Evolutionary conservation across 306 rosid species (phyloP), one percentile per base, ranked within the genome.

Genomic region (Macrotyloma uniflorum): DNA sequence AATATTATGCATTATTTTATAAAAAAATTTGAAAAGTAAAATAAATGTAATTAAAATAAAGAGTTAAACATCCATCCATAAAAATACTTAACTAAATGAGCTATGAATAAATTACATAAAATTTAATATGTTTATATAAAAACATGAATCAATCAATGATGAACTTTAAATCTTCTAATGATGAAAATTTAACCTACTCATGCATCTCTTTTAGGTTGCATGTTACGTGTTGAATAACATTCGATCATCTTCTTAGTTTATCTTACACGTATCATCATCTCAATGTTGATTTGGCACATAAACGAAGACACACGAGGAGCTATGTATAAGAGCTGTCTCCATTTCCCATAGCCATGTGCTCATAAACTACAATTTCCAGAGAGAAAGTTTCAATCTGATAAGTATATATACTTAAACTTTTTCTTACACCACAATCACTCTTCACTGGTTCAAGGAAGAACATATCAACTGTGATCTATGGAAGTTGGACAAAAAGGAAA

Each of bases 401-500:
- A 33, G 0, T 23, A 36, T 36, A 36, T 6, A 53, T 26, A 66
- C 11, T 9, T 30, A 47, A 33, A 13, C 14, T 12, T 33, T n/a
- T n/a, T 8, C 15, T 14, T 6, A 1, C 7, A 33, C 2, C 13
- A 61, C 2, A 61, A 15, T 63, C 51, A 49, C 28, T 49, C 64
- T 13, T 47, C 22, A 32, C 26, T 4, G 12, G 19, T 42, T 42
- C 33, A 43, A 68, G 49, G 45, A 51, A 54, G 16, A 50, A 72
- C 19, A 36, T 81, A 49, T 64, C 83, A 72, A 35, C 20, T n/a
- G 43, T 46, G 59, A 79, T 6, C 6, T 8, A 87, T 88, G 93
- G 95, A 85, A 66, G 75, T 79, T 79, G 81, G 76, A 51, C 79
- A 74, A 38, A 72, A 76, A 20, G 84, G 35, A 66, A 59, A 58